These are phyloP conservation scores for Clonostachys rosea DNA, from an alignment of 2,329 filamentous ascomycete genomes.

Conservation along the genomic window DNA sequence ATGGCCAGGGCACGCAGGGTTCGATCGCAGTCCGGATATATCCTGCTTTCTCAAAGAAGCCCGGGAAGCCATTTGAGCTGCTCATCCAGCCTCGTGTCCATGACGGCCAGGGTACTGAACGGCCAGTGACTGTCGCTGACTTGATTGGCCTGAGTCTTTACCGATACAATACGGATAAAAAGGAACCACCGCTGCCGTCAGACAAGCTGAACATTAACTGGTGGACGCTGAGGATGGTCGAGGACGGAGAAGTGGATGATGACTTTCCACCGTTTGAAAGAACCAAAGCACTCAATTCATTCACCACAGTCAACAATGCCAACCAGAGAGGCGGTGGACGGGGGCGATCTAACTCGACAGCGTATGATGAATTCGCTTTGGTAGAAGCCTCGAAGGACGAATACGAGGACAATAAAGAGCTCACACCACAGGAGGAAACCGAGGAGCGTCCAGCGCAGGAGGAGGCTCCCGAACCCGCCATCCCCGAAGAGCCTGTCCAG, in stretches of 20 bases:
- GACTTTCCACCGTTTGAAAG: constrained; percentile 78
- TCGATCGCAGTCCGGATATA: constrained; percentile 76
- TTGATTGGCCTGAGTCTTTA: constrained; percentile 78
- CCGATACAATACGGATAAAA: constrained; percentile 72
- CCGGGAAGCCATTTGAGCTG: constrained; percentile 65
- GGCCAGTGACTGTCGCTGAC: constrained; percentile 69
- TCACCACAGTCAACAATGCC: constrained; percentile 78
- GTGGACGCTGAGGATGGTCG: constrained; percentile 80
- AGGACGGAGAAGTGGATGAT: constrained; percentile 80
- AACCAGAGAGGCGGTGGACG: constrained; percentile 60
- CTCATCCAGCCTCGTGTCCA: constrained; percentile 66
- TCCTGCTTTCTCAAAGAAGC: constrained; percentile 62
- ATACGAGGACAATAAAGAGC: constrained; percentile 62
- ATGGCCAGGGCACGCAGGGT: constrained; percentile 73
- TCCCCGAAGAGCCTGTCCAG: constrained; percentile 8
- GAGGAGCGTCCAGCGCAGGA: constrained; percentile 24
- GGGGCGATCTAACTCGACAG: constrained; percentile 65
- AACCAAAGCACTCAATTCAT: constrained; percentile 69
- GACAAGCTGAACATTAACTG: constrained; percentile 74
- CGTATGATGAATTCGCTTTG: constrained; percentile 79
- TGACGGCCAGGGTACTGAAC: constrained; percentile 56
- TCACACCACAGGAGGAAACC: constrained; percentile 63
- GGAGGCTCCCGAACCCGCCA: constrained; percentile 25
- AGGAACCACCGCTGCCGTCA: constrained; percentile 59
- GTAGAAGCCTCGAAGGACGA: constrained; percentile 67